These are phyloP conservation scores for Nannochloropsis oceanica DNA, from an alignment of 108 stramenopile genomes.

Conservation along the genomic window DNA sequence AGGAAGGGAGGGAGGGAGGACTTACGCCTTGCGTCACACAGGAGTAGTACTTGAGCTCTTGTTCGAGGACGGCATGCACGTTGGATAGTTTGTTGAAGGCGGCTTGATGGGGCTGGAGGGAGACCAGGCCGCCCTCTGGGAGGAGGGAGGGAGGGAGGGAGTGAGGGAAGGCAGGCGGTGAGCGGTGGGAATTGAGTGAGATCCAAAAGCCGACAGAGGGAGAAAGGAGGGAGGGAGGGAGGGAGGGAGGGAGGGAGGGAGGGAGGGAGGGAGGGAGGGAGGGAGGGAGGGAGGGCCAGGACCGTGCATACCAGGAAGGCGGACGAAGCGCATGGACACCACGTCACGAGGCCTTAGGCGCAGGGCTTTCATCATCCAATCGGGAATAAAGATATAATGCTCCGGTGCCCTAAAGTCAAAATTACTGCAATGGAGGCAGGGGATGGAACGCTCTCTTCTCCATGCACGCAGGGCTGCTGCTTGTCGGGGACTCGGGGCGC, in stretches of 20 bases:
- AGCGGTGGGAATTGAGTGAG: too few species aligned
- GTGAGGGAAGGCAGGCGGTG: too few species aligned
- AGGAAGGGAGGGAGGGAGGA: not conserved
- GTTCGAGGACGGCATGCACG: conserved; percentile 21
- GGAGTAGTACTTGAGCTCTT: conserved; percentile 15
- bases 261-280: not conserved
- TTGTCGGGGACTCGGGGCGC: too few species aligned
- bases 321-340: too few species aligned
- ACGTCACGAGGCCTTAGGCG: conserved; percentile 5
- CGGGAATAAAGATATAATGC: conserved; percentile 11
- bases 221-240: too few species aligned
- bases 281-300: not conserved
- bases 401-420: conserved; percentile 24
- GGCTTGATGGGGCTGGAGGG: conserved; percentile 9
- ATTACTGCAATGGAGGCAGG: too few species aligned
- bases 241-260: not conserved
- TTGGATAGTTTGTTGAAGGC: conserved; percentile 17
- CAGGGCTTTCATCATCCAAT: conserved; percentile 27
- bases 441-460: too few species aligned
- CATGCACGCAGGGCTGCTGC: too few species aligned
- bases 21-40: not conserved
- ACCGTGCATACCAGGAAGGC: too few species aligned
- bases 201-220: too few species aligned
- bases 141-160: too few species aligned
- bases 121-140: conserved; percentile 7